Evolutionary conservation across 2,329 filamentous ascomycete genomes (phyloP).

Genomic region (Dactylellina sp.): DNA sequence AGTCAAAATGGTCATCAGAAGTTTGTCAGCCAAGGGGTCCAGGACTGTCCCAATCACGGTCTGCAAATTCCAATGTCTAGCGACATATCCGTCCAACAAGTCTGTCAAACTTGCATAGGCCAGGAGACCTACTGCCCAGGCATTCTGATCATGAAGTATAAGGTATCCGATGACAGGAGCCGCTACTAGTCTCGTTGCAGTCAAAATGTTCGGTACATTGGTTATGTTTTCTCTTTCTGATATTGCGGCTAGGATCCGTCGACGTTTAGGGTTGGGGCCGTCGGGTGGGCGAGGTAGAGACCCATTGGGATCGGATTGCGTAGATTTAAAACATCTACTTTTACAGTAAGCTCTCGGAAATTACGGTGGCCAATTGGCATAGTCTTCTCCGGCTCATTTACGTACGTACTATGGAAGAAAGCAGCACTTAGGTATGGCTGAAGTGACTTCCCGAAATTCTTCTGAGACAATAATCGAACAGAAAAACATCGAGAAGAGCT

Average conservation of each 20-base stretch:
- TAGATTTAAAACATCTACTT: slow-evolving; percentile 21
- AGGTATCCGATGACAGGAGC: slow-evolving; percentile 90
- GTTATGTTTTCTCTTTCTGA: slow-evolving; percentile 86
- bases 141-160: slow-evolving; percentile 83
- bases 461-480: not conserved
- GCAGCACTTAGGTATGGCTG: not conserved
- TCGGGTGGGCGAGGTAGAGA: not conserved
- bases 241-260: slow-evolving; percentile 38
- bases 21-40: slow-evolving; percentile 96
- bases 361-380: not conserved
- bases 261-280: slow-evolving; percentile 18
- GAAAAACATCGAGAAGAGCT: not conserved
- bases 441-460: not conserved
- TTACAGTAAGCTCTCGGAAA: not conserved
- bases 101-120: slow-evolving; percentile 92
- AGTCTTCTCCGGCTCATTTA: slow-evolving; percentile 15
- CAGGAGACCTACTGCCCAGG: slow-evolving; percentile 84
- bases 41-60: slow-evolving; percentile 96
- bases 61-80: slow-evolving; percentile 84
- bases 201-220: slow-evolving; percentile 93
- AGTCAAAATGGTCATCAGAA: slow-evolving; percentile 91
- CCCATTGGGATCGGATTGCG: slow-evolving; percentile 4
- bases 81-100: slow-evolving; percentile 92
- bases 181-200: slow-evolving; percentile 82
- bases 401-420: slow-evolving; percentile 54